Percentiles rank a stretch among this genome's conserved stretches.
These are phyloP conservation scores for Zalerion maritima DNA, from an alignment of 495 filamentous ascomycete species.

Conservation along the genomic window DNA sequence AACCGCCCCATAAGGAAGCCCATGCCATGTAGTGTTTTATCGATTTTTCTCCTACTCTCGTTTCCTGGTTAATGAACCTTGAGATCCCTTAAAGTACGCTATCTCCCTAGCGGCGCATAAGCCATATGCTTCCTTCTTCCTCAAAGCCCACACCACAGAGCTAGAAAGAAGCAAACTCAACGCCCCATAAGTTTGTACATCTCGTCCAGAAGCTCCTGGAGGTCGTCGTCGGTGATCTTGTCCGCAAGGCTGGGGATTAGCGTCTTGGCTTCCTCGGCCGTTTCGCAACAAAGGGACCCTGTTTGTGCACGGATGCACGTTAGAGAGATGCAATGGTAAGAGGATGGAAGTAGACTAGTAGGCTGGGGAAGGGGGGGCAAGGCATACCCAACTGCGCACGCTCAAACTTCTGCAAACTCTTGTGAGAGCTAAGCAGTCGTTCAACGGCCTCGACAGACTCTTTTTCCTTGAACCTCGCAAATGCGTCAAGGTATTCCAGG, in stretches of 20 bases:
- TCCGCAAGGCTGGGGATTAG: constrained; percentile 78
- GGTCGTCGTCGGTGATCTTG: constrained; percentile 75
- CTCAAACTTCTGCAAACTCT: constrained; percentile 80
- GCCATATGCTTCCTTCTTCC: too few species aligned
- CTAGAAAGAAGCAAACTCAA: constrained; percentile 6
- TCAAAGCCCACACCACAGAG: too few species aligned
- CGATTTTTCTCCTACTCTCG: too few species aligned
- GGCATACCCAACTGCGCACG: constrained; percentile 74
- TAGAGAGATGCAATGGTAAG: background rate
- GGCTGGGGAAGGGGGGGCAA: constrained; percentile 2
- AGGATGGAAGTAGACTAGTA: constrained; percentile 4
- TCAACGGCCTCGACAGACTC: constrained; percentile 91
- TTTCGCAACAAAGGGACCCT: constrained; percentile 87
- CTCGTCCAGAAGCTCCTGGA: constrained; percentile 80
- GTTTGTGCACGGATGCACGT: constrained; percentile 1
- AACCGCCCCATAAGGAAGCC: too few species aligned
- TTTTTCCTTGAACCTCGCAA: constrained; percentile 86
- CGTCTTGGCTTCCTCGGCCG: constrained; percentile 88
- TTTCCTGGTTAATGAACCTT: too few species aligned
- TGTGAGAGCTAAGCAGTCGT: constrained; percentile 56
- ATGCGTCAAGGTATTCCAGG: constrained; percentile 77
- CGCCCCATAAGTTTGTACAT: constrained; percentile 56
- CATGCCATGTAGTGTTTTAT: too few species aligned
- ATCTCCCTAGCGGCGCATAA: too few species aligned
- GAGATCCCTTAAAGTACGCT: too few species aligned